phyloP scores from a whole-genome alignment of 116 monocot genomes.

The Dioscorea cayenensis region DNA sequence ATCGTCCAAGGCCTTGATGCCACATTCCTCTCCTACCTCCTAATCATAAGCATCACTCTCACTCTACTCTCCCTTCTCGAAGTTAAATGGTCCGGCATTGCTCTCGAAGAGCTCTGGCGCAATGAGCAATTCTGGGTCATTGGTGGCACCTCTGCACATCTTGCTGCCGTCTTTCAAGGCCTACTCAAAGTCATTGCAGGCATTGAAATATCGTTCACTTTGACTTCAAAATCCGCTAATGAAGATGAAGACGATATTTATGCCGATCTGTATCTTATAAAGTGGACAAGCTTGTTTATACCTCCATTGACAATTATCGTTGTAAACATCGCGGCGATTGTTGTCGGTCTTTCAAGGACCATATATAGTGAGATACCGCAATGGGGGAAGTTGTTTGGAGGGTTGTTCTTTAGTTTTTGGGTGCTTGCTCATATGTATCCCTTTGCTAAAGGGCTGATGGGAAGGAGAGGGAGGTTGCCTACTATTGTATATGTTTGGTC shows the following conservation, averaged over 20 bases:
- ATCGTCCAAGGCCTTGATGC: conserved; percentile 55
- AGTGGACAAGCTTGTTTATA: conserved; percentile 34
- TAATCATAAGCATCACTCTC: conserved; percentile 53
- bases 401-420: conserved; percentile 46
- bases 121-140: conserved; percentile 74
- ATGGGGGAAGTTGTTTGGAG: conserved; percentile 79
- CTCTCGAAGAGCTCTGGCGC: conserved; percentile 61
- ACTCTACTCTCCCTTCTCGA: conserved; percentile 49
- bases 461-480: conserved; percentile 74
- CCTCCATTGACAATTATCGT: conserved; percentile 68
- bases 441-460: conserved; percentile 68
- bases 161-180: conserved; percentile 73
- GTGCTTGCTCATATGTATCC: conserved; percentile 36
- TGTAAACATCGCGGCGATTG: conserved; percentile 65
- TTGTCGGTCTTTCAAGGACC: conserved; percentile 63
- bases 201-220: conserved; percentile 69
- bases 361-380: conserved; percentile 72
- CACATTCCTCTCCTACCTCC: conserved; percentile 64
- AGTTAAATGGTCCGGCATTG: conserved; percentile 67
- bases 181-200: conserved; percentile 83
- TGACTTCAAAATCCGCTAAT: conserved; percentile 49
- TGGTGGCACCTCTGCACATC: conserved; percentile 79
- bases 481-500: conserved; percentile 54
- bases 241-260: conserved; percentile 73
- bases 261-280: conserved; percentile 66